Evolutionary conservation across 2,329 filamentous ascomycete genomes (phyloP).

Genomic region (Arthrobotrys iridis): DNA sequence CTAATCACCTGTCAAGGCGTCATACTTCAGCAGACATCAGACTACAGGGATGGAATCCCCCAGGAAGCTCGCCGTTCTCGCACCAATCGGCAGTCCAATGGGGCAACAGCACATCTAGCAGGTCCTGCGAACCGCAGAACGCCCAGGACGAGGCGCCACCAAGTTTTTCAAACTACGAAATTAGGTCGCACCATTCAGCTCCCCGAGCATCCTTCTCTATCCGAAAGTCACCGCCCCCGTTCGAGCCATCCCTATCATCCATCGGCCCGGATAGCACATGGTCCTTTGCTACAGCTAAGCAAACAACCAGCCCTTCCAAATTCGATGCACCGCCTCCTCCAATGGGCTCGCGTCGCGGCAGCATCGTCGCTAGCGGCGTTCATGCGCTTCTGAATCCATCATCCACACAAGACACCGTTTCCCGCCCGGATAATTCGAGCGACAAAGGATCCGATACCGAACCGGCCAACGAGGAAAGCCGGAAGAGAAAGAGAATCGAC

Average conservation of each 20-base stretch:
- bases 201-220: constrained; percentile 55
- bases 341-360: constrained; percentile 58
- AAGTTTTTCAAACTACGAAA: constrained; percentile 73
- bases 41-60: constrained; percentile 78
- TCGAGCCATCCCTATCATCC: constrained; percentile 56
- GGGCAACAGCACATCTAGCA: constrained; percentile 73
- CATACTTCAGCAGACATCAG: constrained; percentile 97
- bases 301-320: constrained; percentile 49
- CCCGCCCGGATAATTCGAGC: constrained; percentile 45
- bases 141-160: constrained; percentile 72
- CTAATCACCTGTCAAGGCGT: constrained; percentile 60
- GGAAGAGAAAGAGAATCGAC: constrained; percentile 49
- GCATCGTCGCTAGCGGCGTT: constrained; percentile 59
- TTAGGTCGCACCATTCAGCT: constrained; percentile 56
- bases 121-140: constrained; percentile 60
- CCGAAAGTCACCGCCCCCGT: constrained; percentile 57
- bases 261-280: constrained; percentile 57
- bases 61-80: constrained; percentile 66
- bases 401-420: constrained; percentile 32
- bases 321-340: constrained; percentile 56
- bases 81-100: constrained; percentile 70
- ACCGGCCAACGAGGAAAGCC: constrained; percentile 37
- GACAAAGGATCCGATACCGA: constrained; percentile 51
- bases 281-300: constrained; percentile 55
- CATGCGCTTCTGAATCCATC: constrained; percentile 59